Evolutionary conservation across 164 flowering plant species (phyloP), one percentile per base, ranked within the genome.

Genomic region (Vitis amurensis): DNA sequence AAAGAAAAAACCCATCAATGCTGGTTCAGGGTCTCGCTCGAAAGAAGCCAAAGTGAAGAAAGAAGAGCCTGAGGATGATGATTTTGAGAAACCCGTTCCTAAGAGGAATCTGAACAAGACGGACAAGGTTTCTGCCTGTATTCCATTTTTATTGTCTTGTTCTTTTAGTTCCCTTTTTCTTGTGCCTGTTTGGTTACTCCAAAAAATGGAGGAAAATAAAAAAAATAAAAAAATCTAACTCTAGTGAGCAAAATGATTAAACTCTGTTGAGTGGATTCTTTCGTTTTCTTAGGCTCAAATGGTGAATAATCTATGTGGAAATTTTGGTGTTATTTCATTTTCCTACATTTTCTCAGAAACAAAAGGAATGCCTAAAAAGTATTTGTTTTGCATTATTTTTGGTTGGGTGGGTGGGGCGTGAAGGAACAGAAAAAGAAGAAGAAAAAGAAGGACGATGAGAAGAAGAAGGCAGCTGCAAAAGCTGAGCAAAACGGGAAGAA

Each of bases 401-500:
- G 19, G 19, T 1, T 57, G 62, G 53, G 49, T 62, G 60, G 55
- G 51, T 59, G 67, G 72, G 55, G 11, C 55, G 52, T 67, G 70
- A 64, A 79, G 76, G 79, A 70, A 56, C 62, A 69, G 74, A 72
- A 73, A 67, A 80, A 72, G 73, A 77, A 73, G 78, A 74, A 71
- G 63, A 78, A 58, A 67, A 74, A 66, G 59, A 73, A 69, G 76
- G 75, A 59, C 63, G 70, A 66, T 67, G 70, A 69, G 66, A 71
- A 64, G 77, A 74, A 77, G 73, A 76, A 67, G 61, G 71, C 56
- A 15, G 74, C 52, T 14, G 73, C 51, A n/a, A 51, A n/a, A 57
- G 60, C 30, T 23, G 78, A 69, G 62, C 66, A 68, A 59, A 77
- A 74, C 12, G 83, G 53, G 9, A 79, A 80, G 80, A 88, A 87